phyloP scores from a whole-genome alignment of 352 stramenopile species.

The Phytophthora tentaculata region DNA sequence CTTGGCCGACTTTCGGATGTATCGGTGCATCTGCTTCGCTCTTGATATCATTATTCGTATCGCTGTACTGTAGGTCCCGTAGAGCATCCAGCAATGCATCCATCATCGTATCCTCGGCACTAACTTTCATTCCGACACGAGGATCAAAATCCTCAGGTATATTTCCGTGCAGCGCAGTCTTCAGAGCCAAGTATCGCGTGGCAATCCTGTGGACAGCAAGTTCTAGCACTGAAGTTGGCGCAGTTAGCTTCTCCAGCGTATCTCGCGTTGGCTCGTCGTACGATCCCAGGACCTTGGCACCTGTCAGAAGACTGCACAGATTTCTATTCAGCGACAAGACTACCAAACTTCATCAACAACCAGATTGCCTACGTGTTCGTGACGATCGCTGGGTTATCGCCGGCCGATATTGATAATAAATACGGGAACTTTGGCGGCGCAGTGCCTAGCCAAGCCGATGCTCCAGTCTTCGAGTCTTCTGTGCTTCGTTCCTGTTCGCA shows the following conservation, averaged over 20 bases:
- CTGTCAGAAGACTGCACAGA: conserved; percentile 31
- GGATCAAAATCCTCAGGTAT: conserved; percentile 52
- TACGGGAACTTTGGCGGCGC: conserved; percentile 72
- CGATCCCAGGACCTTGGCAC: conserved; percentile 43
- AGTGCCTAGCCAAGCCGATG: conserved; percentile 51
- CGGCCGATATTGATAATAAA: conserved; percentile 59
- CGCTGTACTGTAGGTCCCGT: conserved; percentile 22
- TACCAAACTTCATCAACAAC: background rate
- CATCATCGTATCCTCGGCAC: conserved; percentile 34
- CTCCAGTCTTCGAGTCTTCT: conserved; percentile 8
- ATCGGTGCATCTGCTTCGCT: background rate
- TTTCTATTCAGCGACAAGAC: background rate
- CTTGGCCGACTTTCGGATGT: background rate
- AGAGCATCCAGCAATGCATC: conserved; percentile 28
- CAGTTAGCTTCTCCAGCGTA: conserved; percentile 42
- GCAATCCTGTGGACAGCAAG: conserved; percentile 36
- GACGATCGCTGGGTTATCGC: conserved; percentile 53
- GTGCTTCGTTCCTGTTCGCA: background rate
- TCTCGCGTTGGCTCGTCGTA: conserved; percentile 38
- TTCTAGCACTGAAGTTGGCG: conserved; percentile 31
- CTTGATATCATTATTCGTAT: conserved; percentile 1
- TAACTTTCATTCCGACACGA: conserved; percentile 19
- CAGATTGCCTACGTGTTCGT: conserved; percentile 29
- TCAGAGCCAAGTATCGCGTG: conserved; percentile 48
- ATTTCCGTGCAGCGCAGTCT: conserved; percentile 47